phyloP scores from a whole-genome alignment of 371 early-diverging fungal genomes.

The Apophysomyces variabilis region DNA sequence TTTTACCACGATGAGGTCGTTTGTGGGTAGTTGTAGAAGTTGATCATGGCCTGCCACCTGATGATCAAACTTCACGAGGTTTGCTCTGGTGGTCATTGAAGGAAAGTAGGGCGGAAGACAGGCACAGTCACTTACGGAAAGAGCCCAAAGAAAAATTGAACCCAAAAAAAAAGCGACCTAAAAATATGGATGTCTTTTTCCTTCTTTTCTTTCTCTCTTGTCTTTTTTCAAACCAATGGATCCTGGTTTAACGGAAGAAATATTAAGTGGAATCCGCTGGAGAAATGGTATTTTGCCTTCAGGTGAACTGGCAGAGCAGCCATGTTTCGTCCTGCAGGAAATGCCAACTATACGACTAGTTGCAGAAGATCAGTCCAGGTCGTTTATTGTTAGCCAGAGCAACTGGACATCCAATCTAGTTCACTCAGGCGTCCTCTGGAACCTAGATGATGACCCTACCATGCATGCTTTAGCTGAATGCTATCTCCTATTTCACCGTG shows the following conservation, averaged over 20 bases:
- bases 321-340: conserved; percentile 37
- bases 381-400: conserved; percentile 41
- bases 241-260: conserved; percentile 21
- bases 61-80: conserved; percentile 43
- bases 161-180: too few species aligned
- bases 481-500: conserved; percentile 36
- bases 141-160: background rate
- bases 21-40: conserved; percentile 52
- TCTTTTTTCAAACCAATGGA: conserved; percentile 8
- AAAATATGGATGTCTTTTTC: background rate
- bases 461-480: conserved; percentile 41
- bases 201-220: background rate
- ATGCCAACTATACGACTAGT: conserved; percentile 27
- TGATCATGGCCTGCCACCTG: conserved; percentile 78
- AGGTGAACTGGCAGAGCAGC: conserved; percentile 31
- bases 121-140: background rate
- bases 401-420: conserved; percentile 41
- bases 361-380: conserved; percentile 16
- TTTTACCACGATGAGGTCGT: conserved; percentile 68
- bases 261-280: conserved; percentile 38
- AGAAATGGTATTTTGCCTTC: conserved; percentile 40
- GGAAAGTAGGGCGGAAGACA: background rate
- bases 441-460: conserved; percentile 35
- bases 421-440: conserved; percentile 31
- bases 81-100: conserved; percentile 1